Percentiles rank a stretch among this genome's conserved stretches.
Evolutionary conservation across 768 basidiomycete genomes (phyloP).

Genomic region (Epithele typhae): DNA sequence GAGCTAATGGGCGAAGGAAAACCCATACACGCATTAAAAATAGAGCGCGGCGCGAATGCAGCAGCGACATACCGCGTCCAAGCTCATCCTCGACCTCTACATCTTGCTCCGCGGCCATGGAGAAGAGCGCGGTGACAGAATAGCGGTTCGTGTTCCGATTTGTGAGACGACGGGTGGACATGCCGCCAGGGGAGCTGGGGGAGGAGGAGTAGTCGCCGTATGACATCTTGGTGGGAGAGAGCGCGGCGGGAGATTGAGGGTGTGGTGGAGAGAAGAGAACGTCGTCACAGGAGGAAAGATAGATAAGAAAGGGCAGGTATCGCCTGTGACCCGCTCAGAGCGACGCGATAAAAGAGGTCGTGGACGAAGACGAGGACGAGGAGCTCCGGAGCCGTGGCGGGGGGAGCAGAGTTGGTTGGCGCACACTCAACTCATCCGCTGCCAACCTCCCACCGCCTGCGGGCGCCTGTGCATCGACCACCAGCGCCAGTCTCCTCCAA

Average conservation of each 20-base stretch:
- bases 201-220: constrained; percentile 24
- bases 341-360: constrained; percentile 9
- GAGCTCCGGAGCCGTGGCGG: not conserved
- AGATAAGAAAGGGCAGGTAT: constrained; percentile 11
- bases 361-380: constrained; percentile 1
- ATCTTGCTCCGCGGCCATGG: constrained; percentile 98
- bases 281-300: constrained; percentile 12
- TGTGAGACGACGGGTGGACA: constrained; percentile 72
- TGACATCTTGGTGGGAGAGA: constrained; percentile 19
- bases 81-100: constrained; percentile 97
- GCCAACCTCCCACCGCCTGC: too few species aligned
- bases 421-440: not conserved
- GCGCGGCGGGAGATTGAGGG: constrained; percentile 3
- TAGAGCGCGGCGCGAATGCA: not conserved
- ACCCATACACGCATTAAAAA: not conserved
- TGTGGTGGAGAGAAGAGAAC: constrained; percentile 7
- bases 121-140: constrained; percentile 92
- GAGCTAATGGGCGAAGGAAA: constrained; percentile 52
- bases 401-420: not conserved
- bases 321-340: constrained; percentile 19
- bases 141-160: constrained; percentile 96
- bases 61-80: constrained; percentile 66
- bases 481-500: too few species aligned
- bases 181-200: constrained; percentile 52
- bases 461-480: too few species aligned